Base-by-base conservation (phyloP, 1,284 basidiomycete species). In the Fomitopsis betulina region DNA sequence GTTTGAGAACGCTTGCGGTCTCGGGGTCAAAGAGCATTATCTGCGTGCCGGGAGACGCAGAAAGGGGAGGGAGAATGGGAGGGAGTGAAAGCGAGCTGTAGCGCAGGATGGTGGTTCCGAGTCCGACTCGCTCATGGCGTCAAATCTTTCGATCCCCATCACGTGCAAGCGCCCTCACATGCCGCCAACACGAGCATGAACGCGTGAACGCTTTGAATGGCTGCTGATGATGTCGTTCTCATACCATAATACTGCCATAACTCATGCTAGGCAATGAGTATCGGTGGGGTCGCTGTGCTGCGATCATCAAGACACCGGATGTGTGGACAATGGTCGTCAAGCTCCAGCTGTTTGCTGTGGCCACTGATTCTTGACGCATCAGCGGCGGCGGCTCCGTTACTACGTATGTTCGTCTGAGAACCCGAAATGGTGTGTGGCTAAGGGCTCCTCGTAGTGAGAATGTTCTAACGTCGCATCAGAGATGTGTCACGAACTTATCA, bases 11-110 rank as follows among this genome's bases (percentile, higher is more conserved):
- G n/a, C 73, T 70, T 1, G 78, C 78, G 25, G 85, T 84, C 54
- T 83, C 73, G 54, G 81, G 71, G 71, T 91, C 87, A 73, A 79
- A 83, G 63, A 86, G 76, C 89, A 91, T 90, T 1, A 45, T 64
- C 45, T 50, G 59, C 59, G 39, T 55, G 47, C 33, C 21, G 19
- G 27, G 33, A n/a, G 15, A 33, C 33, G 49, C 27, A 32, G 56
- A 53, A 23, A 55, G 52, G 53, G 58, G 47, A 50, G 55, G 15
- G 39, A 17, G 40, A n/a, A 45, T 53, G 53, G 35, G 47, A 49
- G 40, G 39, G 54, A 54, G 42, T 30, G 47, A 51, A 53, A 39
- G 59, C 51, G 57, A 55, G 55, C 54, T 57, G 56, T 15, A 32
- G 59, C 38, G 43, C 30, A 49, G 47, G 59, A 59, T 35, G 63